These are phyloP conservation scores for Herpotrichia juniperi DNA, from an alignment of 2,329 filamentous ascomycete species.

Conservation along the genomic window DNA sequence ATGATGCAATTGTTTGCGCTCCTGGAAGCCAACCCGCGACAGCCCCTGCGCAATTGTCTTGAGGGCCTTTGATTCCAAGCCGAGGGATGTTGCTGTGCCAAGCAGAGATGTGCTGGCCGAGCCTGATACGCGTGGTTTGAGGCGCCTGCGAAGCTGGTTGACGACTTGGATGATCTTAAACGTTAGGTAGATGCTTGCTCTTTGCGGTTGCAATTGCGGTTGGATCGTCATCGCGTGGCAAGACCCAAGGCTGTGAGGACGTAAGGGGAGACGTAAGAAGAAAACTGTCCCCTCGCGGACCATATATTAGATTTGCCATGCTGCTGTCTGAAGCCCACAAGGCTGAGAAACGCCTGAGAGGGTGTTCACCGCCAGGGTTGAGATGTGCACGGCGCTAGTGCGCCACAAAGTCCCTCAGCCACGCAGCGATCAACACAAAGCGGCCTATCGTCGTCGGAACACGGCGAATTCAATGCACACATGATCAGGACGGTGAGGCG, in stretches of 20 bases:
- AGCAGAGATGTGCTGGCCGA: slow-evolving; percentile 20
- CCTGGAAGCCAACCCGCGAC: slow-evolving; percentile 27
- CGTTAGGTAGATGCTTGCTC: slow-evolving; percentile 41
- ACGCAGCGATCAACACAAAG: slow-evolving; percentile 6
- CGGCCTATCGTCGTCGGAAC: neutral
- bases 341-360: slow-evolving; percentile 30
- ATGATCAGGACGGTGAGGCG: slow-evolving; percentile 4
- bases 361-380: slow-evolving; percentile 2
- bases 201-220: slow-evolving; percentile 2
- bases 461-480: neutral
- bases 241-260: slow-evolving; percentile 21
- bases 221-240: slow-evolving; percentile 38
- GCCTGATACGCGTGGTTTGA: slow-evolving; percentile 37
- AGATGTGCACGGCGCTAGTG: neutral
- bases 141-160: slow-evolving; percentile 44
- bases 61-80: slow-evolving; percentile 28
- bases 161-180: slow-evolving; percentile 47
- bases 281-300: slow-evolving; percentile 9
- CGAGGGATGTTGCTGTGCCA: slow-evolving; percentile 26
- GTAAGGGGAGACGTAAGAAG: slow-evolving; percentile 31
- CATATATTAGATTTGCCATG: slow-evolving; percentile 28
- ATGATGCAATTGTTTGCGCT: slow-evolving; percentile 27
- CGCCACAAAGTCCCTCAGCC: slow-evolving; percentile 17
- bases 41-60: slow-evolving; percentile 34
- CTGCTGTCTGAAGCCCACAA: slow-evolving; percentile 19